phyloP scores from a whole-genome alignment of 768 basidiomycete genomes.

The Pleurotus djamor region DNA sequence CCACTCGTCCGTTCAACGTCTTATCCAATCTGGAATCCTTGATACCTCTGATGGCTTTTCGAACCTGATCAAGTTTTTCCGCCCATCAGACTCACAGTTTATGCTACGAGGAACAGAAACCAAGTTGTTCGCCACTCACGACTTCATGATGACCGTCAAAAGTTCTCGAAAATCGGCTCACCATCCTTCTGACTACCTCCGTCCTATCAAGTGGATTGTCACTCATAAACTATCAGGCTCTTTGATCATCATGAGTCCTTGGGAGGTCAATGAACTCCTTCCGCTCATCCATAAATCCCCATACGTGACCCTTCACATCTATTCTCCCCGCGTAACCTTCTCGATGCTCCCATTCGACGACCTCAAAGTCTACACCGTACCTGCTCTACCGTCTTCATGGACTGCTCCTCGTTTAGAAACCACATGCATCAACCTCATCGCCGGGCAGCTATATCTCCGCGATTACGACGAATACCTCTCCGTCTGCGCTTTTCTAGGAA shows the following conservation, averaged over 20 bases:
- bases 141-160: conserved; percentile 29
- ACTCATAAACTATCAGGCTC: conserved; percentile 11
- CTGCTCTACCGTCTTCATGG: conserved; percentile 18
- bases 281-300: conserved; percentile 27
- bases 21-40: conserved; percentile 27
- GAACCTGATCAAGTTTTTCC: not conserved
- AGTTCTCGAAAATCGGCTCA: conserved; percentile 10
- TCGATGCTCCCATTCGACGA: conserved; percentile 34
- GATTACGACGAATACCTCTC: conserved; percentile 26
- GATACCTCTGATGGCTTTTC: not conserved
- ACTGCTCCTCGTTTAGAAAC: conserved; percentile 9
- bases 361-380: conserved; percentile 25
- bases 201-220: conserved; percentile 43
- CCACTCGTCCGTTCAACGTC: conserved; percentile 18
- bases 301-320: conserved; percentile 36
- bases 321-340: conserved; percentile 32
- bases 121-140: conserved; percentile 26
- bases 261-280: conserved; percentile 34
- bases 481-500: conserved; percentile 33
- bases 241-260: conserved; percentile 34
- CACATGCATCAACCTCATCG: conserved; percentile 38
- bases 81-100: not conserved
- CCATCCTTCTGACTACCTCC: conserved; percentile 21
- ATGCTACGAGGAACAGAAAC: not conserved
- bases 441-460: conserved; percentile 41